Evolutionary conservation across 306 rosid genomes (phyloP), one percentile per base, ranked within the genome.

Genomic region (Trifolium pratense): DNA sequence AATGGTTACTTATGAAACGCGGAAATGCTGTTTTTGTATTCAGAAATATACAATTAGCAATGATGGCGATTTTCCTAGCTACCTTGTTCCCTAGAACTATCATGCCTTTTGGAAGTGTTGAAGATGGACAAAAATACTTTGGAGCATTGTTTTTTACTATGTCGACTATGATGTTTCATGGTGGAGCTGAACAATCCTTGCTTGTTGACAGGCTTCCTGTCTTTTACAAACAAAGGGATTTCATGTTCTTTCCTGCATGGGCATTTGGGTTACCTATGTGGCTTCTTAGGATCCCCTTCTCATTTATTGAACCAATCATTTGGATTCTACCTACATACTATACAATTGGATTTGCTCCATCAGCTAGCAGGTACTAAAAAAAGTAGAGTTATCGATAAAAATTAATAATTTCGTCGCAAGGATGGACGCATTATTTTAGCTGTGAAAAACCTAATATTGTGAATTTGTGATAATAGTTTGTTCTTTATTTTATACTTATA

Each of bases 261-360:
- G 91, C 92, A 1, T 90, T 88, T 59, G 87, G 58, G 0, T 58
- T 92, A 6, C 98, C 95, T 9, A 83, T 90, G 63, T 92, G 86
- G 90, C n/a, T 87, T 73, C 90, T 90, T 4, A 88, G 92, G 65
- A 90, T 90, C 67, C 98, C 98, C 1, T 17, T 90, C 6, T 92
- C 98, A 5, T 26, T 89, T 32, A 0, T 81, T 70, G 98, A 92
- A 78, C 84, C 96, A 3, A 84, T 58, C 21, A 81, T 92, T 57
- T 92, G 96, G 98, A 52, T 86, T 66, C 18, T 73, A 63, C 71
- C 90, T 12, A 92, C 96, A 15, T 92, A 90, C 64, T 92, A 86
- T 71, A 74, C 95, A 39, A 83, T 92, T 64, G 98, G 98, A n/a
- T 92, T 86, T 78, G 91, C 98, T 70, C 98, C 96, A 40, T 36